Evolutionary conservation across 1,284 basidiomycete species (phyloP).

Genomic region (Marasmius sp.): DNA sequence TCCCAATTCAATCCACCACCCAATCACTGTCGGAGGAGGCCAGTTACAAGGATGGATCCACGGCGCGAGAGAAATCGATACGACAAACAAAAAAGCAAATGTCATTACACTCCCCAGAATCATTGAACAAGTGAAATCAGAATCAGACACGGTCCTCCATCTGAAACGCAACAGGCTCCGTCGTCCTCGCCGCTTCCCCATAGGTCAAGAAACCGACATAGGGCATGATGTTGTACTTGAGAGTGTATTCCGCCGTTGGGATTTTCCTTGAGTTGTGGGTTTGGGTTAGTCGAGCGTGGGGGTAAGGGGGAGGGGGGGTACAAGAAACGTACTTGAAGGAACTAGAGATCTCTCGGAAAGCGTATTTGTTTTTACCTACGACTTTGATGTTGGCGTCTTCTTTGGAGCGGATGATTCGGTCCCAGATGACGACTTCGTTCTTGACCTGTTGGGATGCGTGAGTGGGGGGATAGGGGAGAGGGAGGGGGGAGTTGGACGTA

Average conservation of each 20-base stretch:
- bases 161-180: conserved; percentile 48
- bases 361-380: conserved; percentile 79
- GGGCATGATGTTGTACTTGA: conserved; percentile 92
- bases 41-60: too few species aligned
- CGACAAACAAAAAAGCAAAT: too few species aligned
- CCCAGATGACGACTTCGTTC: conserved; percentile 90
- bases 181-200: conserved; percentile 70
- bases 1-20: too few species aligned
- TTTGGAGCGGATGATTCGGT: conserved; percentile 79
- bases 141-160: background rate
- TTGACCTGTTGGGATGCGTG: conserved; percentile 54
- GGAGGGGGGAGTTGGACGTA: too few species aligned
- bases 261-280: conserved; percentile 56
- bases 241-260: conserved; percentile 65
- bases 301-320: too few species aligned
- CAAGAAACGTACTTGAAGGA: conserved; percentile 84
- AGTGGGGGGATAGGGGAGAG: conserved; percentile 1
- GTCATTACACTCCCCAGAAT: background rate
- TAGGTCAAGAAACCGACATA: conserved; percentile 79
- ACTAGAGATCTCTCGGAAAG: conserved; percentile 72
- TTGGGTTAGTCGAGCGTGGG: too few species aligned
- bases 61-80: too few species aligned
- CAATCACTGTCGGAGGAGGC: too few species aligned
- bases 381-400: conserved; percentile 73
- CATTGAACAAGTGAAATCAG: too few species aligned